Percentiles rank a stretch among this genome's conserved stretches.
Conservation (phyloP, 495 filamentous ascomycete species). For the Penicillium herquei region DNA sequence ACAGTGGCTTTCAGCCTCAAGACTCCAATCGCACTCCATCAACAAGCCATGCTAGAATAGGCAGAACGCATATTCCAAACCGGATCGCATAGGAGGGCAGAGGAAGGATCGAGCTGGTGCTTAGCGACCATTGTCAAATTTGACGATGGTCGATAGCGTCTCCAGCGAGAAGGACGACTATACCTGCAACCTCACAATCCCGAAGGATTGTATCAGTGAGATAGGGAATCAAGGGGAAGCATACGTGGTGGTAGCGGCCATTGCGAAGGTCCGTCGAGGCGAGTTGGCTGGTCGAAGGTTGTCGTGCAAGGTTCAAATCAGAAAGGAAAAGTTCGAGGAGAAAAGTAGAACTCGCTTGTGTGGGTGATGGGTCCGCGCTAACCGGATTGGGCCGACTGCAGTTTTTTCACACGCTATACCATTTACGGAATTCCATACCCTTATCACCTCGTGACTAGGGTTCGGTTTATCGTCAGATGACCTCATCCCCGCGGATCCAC, state of each 20-base stretch:
- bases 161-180: constrained; percentile 82
- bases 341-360: constrained; percentile 39
- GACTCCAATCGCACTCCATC: constrained; percentile 59
- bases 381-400: constrained; percentile 4
- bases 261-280: constrained; percentile 44
- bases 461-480: constrained; percentile 12
- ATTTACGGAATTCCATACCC: constrained; percentile 10
- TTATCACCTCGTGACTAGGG: constrained; percentile 31
- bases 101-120: constrained; percentile 83
- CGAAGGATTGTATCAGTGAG: constrained; percentile 40
- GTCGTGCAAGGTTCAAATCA: constrained; percentile 34
- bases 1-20: constrained; percentile 68
- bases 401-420: not conserved
- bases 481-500: constrained; percentile 8
- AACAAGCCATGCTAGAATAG: constrained; percentile 33
- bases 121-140: constrained; percentile 36
- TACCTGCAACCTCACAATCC: constrained; percentile 57
- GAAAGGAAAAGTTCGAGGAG: constrained; percentile 19
- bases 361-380: constrained; percentile 21
- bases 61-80: constrained; percentile 29
- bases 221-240: constrained; percentile 42
- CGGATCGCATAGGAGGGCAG: constrained; percentile 39
- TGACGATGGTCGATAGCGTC: constrained; percentile 43
- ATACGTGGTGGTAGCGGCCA: constrained; percentile 64
- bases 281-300: constrained; percentile 42